These are phyloP conservation scores for Globisporangium paroecandrum DNA, from an alignment of 352 stramenopile genomes.

Conservation along the genomic window DNA sequence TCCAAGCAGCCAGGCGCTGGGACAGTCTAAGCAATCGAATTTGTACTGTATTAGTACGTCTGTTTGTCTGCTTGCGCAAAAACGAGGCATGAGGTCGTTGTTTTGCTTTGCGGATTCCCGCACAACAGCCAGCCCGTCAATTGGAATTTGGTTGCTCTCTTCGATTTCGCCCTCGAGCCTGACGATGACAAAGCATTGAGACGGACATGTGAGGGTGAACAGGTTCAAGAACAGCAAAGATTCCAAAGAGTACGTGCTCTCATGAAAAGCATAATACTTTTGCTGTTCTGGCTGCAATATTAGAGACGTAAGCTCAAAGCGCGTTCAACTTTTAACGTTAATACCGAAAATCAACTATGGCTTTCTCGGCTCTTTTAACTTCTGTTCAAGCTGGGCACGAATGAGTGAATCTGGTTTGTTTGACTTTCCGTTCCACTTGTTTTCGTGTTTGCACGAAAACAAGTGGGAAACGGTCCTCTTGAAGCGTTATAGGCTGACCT, in stretches of 20 bases:
- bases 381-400: background rate
- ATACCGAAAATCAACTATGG: too few relatives aligned
- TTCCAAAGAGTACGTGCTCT: too few relatives aligned
- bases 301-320: too few relatives aligned
- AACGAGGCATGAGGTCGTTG: background rate
- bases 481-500: background rate
- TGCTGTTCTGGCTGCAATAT: too few relatives aligned
- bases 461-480: background rate
- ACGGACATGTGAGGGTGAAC: background rate
- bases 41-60: background rate
- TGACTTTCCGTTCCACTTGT: background rate
- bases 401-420: background rate
- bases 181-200: background rate
- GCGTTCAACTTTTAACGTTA: too few relatives aligned
- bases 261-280: too few relatives aligned
- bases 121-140: background rate
- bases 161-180: background rate
- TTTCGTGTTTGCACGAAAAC: background rate
- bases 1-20: background rate
- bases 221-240: too few relatives aligned
- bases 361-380: background rate
- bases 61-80: background rate
- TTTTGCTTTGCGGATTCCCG: background rate
- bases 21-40: background rate
- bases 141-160: background rate